Percentiles rank a stretch among this genome's conserved stretches.
Conservation (phyloP, 1,284 basidiomycete genomes). For the Fomitiporia mediterranea region DNA sequence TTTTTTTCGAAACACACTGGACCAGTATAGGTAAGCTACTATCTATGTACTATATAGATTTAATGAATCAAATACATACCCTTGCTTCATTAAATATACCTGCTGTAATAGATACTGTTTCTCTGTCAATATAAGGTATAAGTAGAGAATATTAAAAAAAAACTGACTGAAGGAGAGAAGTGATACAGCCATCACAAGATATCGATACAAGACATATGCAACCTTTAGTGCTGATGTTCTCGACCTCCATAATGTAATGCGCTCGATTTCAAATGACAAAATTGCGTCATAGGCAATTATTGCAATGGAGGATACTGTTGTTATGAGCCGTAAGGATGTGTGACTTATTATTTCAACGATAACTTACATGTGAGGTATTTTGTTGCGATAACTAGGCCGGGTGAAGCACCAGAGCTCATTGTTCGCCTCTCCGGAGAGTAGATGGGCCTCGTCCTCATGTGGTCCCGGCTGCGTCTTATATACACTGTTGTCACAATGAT, state of each 20-base stretch:
- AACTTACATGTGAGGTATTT: too few relatives aligned
- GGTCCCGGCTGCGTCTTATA: too few relatives aligned
- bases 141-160: neutral
- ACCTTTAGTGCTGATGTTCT: neutral
- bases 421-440: too few relatives aligned
- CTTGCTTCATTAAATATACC: neutral
- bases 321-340: neutral
- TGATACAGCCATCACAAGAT: neutral
- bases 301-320: neutral
- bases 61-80: neutral
- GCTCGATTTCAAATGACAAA: neutral
- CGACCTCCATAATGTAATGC: neutral
- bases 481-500: too few relatives aligned
- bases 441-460: too few relatives aligned
- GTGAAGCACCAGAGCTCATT: too few relatives aligned
- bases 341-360: too few relatives aligned
- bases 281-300: neutral
- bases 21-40: neutral
- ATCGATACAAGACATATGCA: neutral
- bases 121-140: neutral
- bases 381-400: too few relatives aligned
- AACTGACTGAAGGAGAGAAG: neutral
- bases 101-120: neutral
- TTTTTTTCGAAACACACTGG: neutral
- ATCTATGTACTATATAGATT: neutral